A percentile compares a stretch with the other conserved stretches of the same genome.
These are phyloP conservation scores for Sclerotinia minor DNA, from an alignment of 2,329 filamentous ascomycete genomes.

Conservation along the genomic window DNA sequence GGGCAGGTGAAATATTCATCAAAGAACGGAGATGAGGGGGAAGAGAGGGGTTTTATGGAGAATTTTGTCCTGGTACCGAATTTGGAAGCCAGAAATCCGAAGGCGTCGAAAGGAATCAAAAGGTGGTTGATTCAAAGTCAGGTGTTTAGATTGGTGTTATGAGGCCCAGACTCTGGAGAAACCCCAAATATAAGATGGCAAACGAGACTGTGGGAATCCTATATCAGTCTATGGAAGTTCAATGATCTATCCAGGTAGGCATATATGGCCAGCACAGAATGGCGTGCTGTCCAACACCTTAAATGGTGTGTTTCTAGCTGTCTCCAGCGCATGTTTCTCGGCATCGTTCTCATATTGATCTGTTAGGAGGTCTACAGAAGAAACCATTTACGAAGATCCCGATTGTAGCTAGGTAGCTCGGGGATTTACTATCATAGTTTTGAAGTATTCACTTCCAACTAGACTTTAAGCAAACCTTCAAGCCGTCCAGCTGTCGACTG, in stretches of 20 bases:
- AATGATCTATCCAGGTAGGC: background rate
- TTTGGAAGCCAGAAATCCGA: slow-evolving; percentile 57
- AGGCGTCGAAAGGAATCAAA: slow-evolving; percentile 54
- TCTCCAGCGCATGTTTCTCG: background rate
- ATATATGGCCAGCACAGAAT: background rate
- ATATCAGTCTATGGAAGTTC: background rate
- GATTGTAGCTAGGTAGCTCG: background rate
- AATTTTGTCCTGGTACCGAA: slow-evolving; percentile 80
- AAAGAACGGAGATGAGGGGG: slow-evolving; percentile 54
- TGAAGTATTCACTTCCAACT: background rate
- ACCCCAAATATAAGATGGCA: background rate
- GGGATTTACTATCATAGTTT: background rate
- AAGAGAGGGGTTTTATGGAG: slow-evolving; percentile 73
- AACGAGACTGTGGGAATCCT: background rate
- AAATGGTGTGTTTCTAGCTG: background rate
- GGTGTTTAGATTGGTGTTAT: slow-evolving; percentile 58
- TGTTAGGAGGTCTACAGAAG: background rate
- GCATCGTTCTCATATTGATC: background rate
- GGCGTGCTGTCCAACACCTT: background rate
- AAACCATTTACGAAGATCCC: background rate
- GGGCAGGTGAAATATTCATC: slow-evolving; percentile 68
- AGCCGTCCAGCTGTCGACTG: too few species aligned
- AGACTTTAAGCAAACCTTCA: background rate
- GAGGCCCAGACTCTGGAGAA: background rate
- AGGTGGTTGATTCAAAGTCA: slow-evolving; percentile 70